Conservation (phyloP, 495 filamentous ascomycete species). For the Penicillium nucicola region DNA sequence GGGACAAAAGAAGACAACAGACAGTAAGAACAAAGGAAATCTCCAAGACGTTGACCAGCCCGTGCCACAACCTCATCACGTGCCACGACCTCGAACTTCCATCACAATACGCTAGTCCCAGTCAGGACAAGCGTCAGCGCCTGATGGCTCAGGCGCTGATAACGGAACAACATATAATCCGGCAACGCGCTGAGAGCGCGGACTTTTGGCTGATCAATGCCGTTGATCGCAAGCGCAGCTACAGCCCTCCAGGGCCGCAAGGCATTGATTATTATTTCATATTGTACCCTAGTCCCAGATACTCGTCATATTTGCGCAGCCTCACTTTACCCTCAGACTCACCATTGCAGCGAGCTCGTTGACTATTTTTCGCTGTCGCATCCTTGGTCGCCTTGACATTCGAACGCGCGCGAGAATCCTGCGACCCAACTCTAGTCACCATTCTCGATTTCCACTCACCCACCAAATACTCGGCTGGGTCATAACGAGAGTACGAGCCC, state of each 20-base stretch:
- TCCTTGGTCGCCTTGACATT: slow-evolving; percentile 1
- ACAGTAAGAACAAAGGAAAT: too few species aligned
- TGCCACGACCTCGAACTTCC: background rate
- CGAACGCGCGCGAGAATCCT: slow-evolving; percentile 6
- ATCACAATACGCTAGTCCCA: background rate
- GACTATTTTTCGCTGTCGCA: slow-evolving; percentile 9
- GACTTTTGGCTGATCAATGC: slow-evolving; percentile 31
- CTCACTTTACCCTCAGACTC: background rate
- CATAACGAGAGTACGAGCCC: background rate
- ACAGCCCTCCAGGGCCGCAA: slow-evolving; percentile 20
- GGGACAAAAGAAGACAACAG: too few species aligned
- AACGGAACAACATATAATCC: slow-evolving; percentile 13
- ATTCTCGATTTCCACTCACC: background rate
- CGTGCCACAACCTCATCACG: too few species aligned
- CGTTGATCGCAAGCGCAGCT: slow-evolving; percentile 26
- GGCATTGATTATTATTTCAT: slow-evolving; percentile 18
- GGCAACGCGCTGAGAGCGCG: slow-evolving; percentile 26
- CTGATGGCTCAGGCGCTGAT: background rate
- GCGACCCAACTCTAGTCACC: background rate
- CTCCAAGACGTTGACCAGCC: too few species aligned
- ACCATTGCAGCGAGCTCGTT: background rate
- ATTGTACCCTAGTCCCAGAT: slow-evolving; percentile 4
- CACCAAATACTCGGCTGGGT: background rate
- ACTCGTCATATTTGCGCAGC: background rate
- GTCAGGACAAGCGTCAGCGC: background rate